phyloP scores from a whole-genome alignment of 306 rosid species.

The Gillenia trifoliata region DNA sequence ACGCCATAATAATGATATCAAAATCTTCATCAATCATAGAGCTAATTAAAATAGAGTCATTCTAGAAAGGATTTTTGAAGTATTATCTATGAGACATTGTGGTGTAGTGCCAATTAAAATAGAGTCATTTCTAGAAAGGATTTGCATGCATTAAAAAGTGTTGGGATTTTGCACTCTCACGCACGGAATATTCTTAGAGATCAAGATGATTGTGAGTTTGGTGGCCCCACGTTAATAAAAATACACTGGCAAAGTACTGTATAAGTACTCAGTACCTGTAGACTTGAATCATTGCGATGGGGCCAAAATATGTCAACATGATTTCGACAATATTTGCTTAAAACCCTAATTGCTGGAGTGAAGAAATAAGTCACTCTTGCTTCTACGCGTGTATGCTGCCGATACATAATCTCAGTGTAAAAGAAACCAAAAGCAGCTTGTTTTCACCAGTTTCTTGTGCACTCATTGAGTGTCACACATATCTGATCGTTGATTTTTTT shows the following conservation, averaged over 20 bases:
- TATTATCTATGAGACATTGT: no score
- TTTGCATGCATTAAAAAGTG: neutral
- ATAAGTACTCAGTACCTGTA: no score
- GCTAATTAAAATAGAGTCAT: no score
- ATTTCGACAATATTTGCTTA: neutral
- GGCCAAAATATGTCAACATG: neutral
- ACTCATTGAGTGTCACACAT: no score
- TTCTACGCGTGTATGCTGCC: neutral
- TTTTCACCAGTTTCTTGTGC: no score
- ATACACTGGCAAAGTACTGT: no score
- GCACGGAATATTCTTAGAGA: neutral
- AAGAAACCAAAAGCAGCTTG: neutral
- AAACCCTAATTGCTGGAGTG: neutral
- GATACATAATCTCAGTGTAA: neutral
- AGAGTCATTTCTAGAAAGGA: neutral
- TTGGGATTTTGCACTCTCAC: neutral
- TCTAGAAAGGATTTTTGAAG: no score
- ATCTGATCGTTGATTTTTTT: no score
- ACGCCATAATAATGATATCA: no score
- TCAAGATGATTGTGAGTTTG: neutral
- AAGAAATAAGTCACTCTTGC: neutral
- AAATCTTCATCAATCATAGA: no score
- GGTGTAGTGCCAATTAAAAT: no score
- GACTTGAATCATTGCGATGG: no score
- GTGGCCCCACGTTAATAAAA: neutral